Percentiles rank a stretch among this genome's conserved stretches.
Evolutionary conservation across 495 filamentous ascomycete species (phyloP).

Genomic region (Daldinia decipiens): DNA sequence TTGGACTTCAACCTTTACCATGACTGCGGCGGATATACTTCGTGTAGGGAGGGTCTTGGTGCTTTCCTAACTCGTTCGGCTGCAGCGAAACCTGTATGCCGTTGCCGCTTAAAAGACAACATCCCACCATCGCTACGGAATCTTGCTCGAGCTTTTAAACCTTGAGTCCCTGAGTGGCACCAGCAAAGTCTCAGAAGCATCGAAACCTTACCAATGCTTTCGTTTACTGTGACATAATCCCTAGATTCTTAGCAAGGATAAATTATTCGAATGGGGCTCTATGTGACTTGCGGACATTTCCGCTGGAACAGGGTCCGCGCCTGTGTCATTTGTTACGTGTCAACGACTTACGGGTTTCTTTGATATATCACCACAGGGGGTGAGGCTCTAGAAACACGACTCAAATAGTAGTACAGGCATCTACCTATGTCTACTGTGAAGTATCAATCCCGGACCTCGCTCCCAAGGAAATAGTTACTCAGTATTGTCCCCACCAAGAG

Average conservation of each 20-base stretch:
- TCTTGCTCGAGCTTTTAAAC: slow-evolving; percentile 31
- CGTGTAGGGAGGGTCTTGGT: slow-evolving; percentile 14
- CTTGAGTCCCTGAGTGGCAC: slow-evolving; percentile 25
- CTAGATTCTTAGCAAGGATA: slow-evolving; percentile 3
- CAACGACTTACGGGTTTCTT: not conserved
- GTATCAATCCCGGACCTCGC: not conserved
- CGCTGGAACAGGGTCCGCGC: slow-evolving; percentile 13
- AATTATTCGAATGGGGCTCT: slow-evolving; percentile 1
- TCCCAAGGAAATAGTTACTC: not conserved
- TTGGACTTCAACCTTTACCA: slow-evolving; percentile 41
- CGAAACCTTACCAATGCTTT: slow-evolving; percentile 4
- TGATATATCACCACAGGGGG: slow-evolving; percentile 3
- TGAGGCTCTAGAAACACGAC: slow-evolving; percentile 34
- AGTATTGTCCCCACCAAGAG: not conserved
- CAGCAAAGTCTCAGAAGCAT: slow-evolving; percentile 14
- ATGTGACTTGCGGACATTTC: slow-evolving; percentile 21
- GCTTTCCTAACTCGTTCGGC: slow-evolving; percentile 9
- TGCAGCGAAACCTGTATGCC: slow-evolving; percentile 22
- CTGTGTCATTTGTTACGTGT: slow-evolving; percentile 26
- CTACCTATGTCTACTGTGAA: not conserved
- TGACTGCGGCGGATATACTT: slow-evolving; percentile 18
- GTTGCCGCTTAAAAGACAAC: not conserved
- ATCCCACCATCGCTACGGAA: not conserved
- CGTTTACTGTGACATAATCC: slow-evolving; percentile 4
- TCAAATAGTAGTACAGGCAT: slow-evolving; percentile 11